Evolutionary conservation across 768 basidiomycete species (phyloP).

Genomic region (Suillus sp.): DNA sequence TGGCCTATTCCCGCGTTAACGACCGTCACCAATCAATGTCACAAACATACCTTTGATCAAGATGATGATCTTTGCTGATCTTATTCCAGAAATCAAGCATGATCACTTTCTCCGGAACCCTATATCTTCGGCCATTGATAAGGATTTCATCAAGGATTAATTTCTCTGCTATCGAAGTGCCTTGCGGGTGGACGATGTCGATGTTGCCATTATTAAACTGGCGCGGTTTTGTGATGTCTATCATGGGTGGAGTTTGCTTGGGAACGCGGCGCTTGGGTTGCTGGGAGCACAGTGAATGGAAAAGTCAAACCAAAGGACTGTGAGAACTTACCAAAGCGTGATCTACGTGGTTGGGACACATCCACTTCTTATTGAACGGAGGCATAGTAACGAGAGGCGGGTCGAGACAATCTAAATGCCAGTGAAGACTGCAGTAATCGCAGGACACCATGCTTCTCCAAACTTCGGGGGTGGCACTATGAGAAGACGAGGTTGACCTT

Average conservation of each 20-base stretch:
- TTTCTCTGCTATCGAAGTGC: slow-evolving; percentile 45
- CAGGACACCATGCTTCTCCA: slow-evolving; percentile 87
- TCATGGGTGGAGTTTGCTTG: slow-evolving; percentile 62
- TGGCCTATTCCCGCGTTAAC: slow-evolving; percentile 8
- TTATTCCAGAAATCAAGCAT: slow-evolving; percentile 96
- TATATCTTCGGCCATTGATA: slow-evolving; percentile 87
- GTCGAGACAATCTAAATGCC: slow-evolving; percentile 96
- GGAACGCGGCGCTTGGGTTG: slow-evolving; percentile 79
- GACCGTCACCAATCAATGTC: background rate
- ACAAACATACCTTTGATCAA: slow-evolving; percentile 43
- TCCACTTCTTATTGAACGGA: slow-evolving; percentile 90
- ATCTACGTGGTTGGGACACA: slow-evolving; percentile 98
- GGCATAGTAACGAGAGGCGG: slow-evolving; percentile 90
- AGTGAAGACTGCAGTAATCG: slow-evolving; percentile 92
- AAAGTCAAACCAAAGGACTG: background rate
- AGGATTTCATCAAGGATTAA: slow-evolving; percentile 78
- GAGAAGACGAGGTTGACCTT: slow-evolving; percentile 43
- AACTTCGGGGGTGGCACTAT: slow-evolving; percentile 48
- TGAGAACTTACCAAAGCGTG: slow-evolving; percentile 66
- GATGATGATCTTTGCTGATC: slow-evolving; percentile 49
- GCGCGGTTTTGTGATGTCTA: slow-evolving; percentile 74
- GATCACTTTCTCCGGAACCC: slow-evolving; percentile 90
- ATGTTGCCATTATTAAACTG: slow-evolving; percentile 92
- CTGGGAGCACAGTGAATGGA: slow-evolving; percentile 41
- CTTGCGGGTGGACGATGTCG: slow-evolving; percentile 75